Evolutionary conservation across 345 rosid genomes (phyloP).

Genomic region (Eucalyptus erythrocorys): DNA sequence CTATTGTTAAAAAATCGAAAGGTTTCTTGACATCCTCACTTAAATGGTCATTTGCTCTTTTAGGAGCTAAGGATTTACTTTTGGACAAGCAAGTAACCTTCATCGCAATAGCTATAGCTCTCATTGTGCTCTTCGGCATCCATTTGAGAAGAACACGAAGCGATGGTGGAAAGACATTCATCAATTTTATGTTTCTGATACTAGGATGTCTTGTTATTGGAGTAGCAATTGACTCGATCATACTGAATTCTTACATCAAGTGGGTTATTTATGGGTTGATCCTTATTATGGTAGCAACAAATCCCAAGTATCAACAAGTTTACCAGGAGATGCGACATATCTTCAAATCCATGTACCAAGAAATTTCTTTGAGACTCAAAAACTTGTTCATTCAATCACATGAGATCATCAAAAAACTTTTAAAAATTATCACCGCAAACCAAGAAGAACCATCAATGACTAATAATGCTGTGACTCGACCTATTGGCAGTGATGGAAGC

Average conservation of each 20-base stretch:
- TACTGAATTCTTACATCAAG: not conserved
- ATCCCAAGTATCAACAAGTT: not conserved
- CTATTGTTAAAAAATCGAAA: not conserved
- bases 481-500: fast-evolving
- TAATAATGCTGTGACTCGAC: not conserved
- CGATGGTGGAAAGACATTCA: not conserved
- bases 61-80: not conserved
- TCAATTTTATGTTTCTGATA: not conserved
- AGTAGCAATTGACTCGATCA: not conserved
- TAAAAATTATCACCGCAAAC: not conserved
- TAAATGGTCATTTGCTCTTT: not conserved
- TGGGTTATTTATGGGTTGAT: not conserved
- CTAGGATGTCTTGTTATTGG: not conserved
- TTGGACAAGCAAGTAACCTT: not conserved
- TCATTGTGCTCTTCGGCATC: not conserved
- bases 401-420: not conserved
- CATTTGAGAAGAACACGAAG: not conserved
- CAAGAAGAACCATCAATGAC: not conserved
- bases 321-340: not conserved
- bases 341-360: not conserved
- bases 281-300: not conserved
- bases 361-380: not conserved
- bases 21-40: not conserved
- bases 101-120: not conserved
- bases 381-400: not conserved